Conservation (phyloP, 2,329 filamentous ascomycete species). For the Aspergillus fischeri region DNA sequence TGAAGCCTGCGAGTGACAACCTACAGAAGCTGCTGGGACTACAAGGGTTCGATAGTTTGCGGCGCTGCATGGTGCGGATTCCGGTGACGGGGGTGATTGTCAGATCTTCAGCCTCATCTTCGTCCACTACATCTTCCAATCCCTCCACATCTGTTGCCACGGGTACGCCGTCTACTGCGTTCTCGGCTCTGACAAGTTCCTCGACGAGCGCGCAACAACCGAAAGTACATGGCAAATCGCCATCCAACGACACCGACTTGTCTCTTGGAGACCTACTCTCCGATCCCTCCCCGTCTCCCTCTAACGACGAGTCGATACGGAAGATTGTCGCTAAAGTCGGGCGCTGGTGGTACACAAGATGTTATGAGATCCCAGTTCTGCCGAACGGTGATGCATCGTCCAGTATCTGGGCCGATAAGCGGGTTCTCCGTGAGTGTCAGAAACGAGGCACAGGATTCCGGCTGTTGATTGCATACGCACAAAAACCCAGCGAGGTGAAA, state of each 20-base stretch:
- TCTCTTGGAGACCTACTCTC: slow-evolving; percentile 68
- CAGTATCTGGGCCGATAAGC: slow-evolving; percentile 75
- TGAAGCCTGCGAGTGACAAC: slow-evolving; percentile 46
- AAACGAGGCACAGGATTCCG: slow-evolving; percentile 82
- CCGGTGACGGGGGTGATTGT: slow-evolving; percentile 45
- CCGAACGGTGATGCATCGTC: slow-evolving; percentile 46
- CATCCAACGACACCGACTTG: slow-evolving; percentile 37
- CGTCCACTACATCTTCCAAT: slow-evolving; percentile 36
- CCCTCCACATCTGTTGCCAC: slow-evolving; percentile 28
- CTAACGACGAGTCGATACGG: slow-evolving; percentile 78
- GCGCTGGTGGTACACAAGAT: slow-evolving; percentile 93
- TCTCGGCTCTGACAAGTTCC: slow-evolving; percentile 21
- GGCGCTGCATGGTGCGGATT: slow-evolving; percentile 46
- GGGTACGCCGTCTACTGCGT: slow-evolving; percentile 21
- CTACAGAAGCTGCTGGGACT: slow-evolving; percentile 44
- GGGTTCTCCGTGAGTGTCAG: slow-evolving; percentile 77
- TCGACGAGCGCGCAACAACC: slow-evolving; percentile 15
- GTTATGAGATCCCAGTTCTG: slow-evolving; percentile 71
- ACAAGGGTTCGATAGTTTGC: slow-evolving; percentile 47
- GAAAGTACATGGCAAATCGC: slow-evolving; percentile 23
- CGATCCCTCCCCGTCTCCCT: slow-evolving; percentile 63
- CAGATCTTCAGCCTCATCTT: slow-evolving; percentile 39
- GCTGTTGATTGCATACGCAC: slow-evolving; percentile 84
- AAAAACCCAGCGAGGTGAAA: slow-evolving; percentile 59
- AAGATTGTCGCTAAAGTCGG: slow-evolving; percentile 90